Evolutionary conservation across 352 stramenopile species (phyloP).

Genomic region (Globisporangium yorkense): DNA sequence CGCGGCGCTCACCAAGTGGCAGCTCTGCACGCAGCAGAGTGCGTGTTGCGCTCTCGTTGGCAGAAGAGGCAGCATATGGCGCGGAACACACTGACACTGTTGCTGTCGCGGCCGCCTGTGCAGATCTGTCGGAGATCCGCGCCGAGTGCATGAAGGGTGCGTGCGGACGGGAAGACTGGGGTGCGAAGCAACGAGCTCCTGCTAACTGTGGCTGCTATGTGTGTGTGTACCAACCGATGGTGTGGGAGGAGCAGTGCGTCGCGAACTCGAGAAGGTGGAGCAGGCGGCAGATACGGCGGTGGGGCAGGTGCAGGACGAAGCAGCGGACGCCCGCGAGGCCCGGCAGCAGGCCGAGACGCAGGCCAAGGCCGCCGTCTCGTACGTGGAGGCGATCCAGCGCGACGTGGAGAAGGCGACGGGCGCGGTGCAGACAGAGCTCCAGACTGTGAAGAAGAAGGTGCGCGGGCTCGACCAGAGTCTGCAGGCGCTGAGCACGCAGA

Average conservation of each 20-base stretch:
- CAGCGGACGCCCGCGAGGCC: constrained; percentile 10
- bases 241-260: constrained; percentile 19
- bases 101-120: neutral
- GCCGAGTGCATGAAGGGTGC: constrained; percentile 26
- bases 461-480: constrained; percentile 20
- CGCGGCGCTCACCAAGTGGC: constrained; percentile 23
- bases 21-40: constrained; percentile 27
- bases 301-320: constrained; percentile 24
- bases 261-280: constrained; percentile 37
- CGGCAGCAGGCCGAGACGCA: constrained; percentile 9
- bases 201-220: neutral
- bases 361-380: neutral
- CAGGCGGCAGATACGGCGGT: constrained; percentile 27
- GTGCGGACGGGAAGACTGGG: neutral
- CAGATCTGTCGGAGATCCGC: constrained; percentile 24
- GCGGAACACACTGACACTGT: neutral
- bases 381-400: neutral
- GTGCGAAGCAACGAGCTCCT: neutral
- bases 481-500: constrained; percentile 12
- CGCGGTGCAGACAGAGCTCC: constrained; percentile 7
- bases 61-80: neutral
- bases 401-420: constrained; percentile 1
- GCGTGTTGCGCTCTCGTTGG: constrained; percentile 2
- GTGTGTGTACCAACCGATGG: too few species aligned
- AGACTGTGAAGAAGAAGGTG: constrained; percentile 20